These are phyloP conservation scores for Pichia sp. DNA, from an alignment of 1,139 yeast species.

Conservation along the genomic window DNA sequence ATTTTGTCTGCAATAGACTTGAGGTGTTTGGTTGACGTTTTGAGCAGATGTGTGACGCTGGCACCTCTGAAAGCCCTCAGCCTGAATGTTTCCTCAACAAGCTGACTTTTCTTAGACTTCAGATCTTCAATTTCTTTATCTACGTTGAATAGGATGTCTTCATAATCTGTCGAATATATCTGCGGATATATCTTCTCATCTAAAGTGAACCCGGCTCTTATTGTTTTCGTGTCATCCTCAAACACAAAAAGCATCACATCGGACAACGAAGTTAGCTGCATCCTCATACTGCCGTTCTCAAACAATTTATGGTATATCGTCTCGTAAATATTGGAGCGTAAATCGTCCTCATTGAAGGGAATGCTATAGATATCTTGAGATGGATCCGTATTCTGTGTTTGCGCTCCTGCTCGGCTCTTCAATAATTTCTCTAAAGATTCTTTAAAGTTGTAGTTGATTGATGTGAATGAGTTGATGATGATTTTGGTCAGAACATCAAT, in stretches of 20 bases:
- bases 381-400: slow-evolving; percentile 15
- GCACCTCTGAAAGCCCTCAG: slow-evolving; percentile 30
- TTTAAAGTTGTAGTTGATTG: slow-evolving; percentile 9
- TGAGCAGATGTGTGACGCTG: no score
- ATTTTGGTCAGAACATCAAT: slow-evolving; percentile 16
- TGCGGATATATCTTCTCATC: slow-evolving; percentile 38
- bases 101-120: slow-evolving; percentile 3
- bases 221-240: slow-evolving; percentile 29
- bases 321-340: slow-evolving; percentile 25
- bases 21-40: no score
- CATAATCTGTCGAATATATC: slow-evolving; percentile 30
- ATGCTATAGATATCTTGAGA: slow-evolving; percentile 17
- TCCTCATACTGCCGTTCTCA: slow-evolving; percentile 24
- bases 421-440: slow-evolving; percentile 16
- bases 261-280: slow-evolving; percentile 28
- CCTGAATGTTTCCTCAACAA: slow-evolving; percentile 18
- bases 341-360: slow-evolving; percentile 27
- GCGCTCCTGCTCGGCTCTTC: slow-evolving; percentile 14
- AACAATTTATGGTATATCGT: slow-evolving; percentile 23
- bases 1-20: slow-evolving; percentile 16
- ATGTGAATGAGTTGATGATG: slow-evolving; percentile 7
- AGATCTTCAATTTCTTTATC: slow-evolving; percentile 19
- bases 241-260: slow-evolving; percentile 35
- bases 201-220: slow-evolving; percentile 30
- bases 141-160: slow-evolving; percentile 13